These are phyloP conservation scores for Saitozyma podzolica DNA, from an alignment of 768 basidiomycete species.

Conservation along the genomic window DNA sequence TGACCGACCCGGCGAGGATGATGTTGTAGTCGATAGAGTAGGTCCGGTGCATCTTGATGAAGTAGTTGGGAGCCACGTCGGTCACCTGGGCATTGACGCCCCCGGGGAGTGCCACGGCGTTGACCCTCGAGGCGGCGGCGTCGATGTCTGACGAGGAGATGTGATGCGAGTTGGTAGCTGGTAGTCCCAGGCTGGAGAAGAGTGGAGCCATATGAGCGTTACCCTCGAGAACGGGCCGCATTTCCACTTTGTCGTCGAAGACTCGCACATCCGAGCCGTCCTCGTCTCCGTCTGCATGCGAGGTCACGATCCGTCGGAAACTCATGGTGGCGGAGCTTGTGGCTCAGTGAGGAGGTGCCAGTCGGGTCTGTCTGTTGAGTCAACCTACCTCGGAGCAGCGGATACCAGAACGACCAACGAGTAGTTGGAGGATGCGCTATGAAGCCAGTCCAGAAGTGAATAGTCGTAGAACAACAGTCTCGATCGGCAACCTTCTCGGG, in stretches of 20 bases:
- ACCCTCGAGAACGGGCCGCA: slow-evolving; percentile 17
- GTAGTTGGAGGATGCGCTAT: too few relatives aligned
- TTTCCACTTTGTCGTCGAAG: slow-evolving; percentile 18
- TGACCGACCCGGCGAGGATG: slow-evolving; percentile 32
- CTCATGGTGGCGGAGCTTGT: too few relatives aligned
- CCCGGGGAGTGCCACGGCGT: slow-evolving; percentile 27
- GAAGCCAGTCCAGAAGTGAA: too few relatives aligned
- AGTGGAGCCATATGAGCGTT: slow-evolving; percentile 25
- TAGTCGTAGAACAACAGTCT: too few relatives aligned
- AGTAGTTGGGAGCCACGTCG: slow-evolving; percentile 35
- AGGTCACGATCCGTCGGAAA: slow-evolving; percentile 28
- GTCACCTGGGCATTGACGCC: slow-evolving; percentile 47
- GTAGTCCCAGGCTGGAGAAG: slow-evolving; percentile 23
- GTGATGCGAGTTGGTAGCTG: slow-evolving; percentile 19
- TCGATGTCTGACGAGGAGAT: slow-evolving; percentile 19
- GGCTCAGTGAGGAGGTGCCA: too few relatives aligned
- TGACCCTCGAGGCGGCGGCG: slow-evolving; percentile 8
- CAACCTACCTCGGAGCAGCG: too few relatives aligned
- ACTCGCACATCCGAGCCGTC: slow-evolving; percentile 18
- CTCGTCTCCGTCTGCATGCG: slow-evolving; percentile 18
- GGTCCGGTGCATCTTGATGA: slow-evolving; percentile 44
- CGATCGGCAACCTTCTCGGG: too few relatives aligned
- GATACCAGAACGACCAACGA: too few relatives aligned
- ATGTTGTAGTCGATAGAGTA: slow-evolving; percentile 49
- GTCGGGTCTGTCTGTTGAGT: too few relatives aligned